Percentiles rank a stretch among this genome's conserved stretches.
phyloP scores from a whole-genome alignment of 139 green algal species.

The Chlorella sp. region DNA sequence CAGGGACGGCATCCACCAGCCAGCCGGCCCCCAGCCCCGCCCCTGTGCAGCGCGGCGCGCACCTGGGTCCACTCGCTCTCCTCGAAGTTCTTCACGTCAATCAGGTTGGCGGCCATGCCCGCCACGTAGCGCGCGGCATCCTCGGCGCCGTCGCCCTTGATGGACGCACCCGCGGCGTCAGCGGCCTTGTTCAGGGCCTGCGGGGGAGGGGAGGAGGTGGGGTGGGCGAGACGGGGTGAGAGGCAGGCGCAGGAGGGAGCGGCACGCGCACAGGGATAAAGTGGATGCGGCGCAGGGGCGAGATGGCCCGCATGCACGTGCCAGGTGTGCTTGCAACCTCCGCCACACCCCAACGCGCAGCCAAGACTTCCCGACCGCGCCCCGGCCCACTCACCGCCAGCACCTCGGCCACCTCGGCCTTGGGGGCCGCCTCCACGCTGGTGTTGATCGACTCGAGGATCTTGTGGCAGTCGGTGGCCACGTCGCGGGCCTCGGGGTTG shows the following conservation, averaged over 20 bases:
- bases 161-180: constrained; percentile 28
- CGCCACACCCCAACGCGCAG: neutral
- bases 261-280: neutral
- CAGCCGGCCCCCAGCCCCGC: no score
- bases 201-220: neutral
- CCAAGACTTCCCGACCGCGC: neutral
- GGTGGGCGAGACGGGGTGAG: neutral
- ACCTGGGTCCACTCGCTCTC: constrained; percentile 58
- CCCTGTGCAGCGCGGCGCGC: neutral
- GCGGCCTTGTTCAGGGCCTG: constrained; percentile 42
- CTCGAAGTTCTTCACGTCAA: constrained; percentile 69
- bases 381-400: constrained; percentile 7
- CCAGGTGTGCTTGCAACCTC: neutral
- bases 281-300: neutral
- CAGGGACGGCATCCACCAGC: no score
- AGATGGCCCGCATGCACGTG: neutral
- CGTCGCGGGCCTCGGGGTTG: constrained; percentile 69
- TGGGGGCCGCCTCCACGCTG: constrained; percentile 31
- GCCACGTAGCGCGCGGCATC: constrained; percentile 58
- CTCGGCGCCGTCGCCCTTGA: constrained; percentile 45
- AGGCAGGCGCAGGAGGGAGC: neutral
- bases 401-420: constrained; percentile 3
- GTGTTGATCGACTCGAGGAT: constrained; percentile 44
- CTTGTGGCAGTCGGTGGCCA: constrained; percentile 46
- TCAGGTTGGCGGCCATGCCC: constrained; percentile 57